Evolutionary conservation across 148 eudicot genomes (phyloP).

Genomic region (Amaranthus hypochondriacus): DNA sequence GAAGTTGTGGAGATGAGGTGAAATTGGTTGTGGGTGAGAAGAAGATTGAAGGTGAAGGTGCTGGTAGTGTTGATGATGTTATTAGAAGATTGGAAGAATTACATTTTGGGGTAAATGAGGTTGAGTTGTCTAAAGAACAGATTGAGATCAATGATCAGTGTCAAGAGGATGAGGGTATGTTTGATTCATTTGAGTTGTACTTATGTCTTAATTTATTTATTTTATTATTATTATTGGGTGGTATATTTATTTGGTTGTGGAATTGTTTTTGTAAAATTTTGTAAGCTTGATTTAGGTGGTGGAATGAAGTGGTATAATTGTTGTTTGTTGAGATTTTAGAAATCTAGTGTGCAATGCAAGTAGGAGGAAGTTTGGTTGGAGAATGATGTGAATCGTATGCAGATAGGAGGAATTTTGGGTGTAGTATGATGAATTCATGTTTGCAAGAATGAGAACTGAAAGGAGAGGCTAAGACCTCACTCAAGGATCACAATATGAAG

Average conservation of each 20-base stretch:
- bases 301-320: neutral
- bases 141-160: slow-evolving; percentile 64
- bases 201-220: neutral
- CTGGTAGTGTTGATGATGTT: slow-evolving; percentile 30
- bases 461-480: too few relatives aligned
- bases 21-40: slow-evolving; percentile 5
- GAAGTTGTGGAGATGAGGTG: slow-evolving; percentile 4
- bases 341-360: too few relatives aligned
- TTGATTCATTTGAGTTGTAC: neutral
- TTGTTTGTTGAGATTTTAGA: too few relatives aligned
- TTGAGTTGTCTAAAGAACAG: slow-evolving; percentile 54
- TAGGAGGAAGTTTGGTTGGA: neutral
- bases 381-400: neutral
- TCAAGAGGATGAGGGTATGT: slow-evolving; percentile 93
- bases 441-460: too few relatives aligned
- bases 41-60: neutral
- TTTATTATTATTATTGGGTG: neutral
- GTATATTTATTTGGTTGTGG: neutral
- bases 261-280: neutral
- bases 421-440: too few relatives aligned
- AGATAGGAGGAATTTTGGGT: too few relatives aligned
- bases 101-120: slow-evolving; percentile 40
- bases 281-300: neutral
- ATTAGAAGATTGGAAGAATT: slow-evolving; percentile 46
- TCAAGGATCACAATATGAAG: too few relatives aligned